Base-by-base conservation (phyloP, 2,329 filamentous ascomycete species). In the Cadophora luteo-olivacea region DNA sequence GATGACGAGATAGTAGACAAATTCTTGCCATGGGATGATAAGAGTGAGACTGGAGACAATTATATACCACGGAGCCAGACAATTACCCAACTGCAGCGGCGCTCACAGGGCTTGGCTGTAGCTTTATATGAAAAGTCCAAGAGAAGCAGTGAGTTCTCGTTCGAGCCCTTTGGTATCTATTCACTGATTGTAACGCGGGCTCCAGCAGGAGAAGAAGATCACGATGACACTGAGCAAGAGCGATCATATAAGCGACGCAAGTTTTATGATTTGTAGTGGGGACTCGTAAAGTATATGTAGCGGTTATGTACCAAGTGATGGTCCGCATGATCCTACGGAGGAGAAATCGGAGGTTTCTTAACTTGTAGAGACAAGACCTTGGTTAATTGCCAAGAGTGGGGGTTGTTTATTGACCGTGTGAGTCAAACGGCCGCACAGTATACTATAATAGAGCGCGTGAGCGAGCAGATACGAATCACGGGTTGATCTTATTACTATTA, bases 1-100 rank as follows among this genome's bases (percentile, higher is more conserved):
- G 57, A 66, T 16, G 64, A 66, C 45, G 64, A 66, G 45, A 66
- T 29, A 29, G 29, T 5, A 29, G 55, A 61, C 14, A 33, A 66
- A 24, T 11, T 12, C 12, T 48, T 52, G 1, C 32, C 58, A 2
- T 41, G 24, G 57, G 57, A 66, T 16, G 64, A 66, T 32, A 57
- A 66, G 45, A 66, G 48, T 24, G 57, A 66, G n/a, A 25, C n/a
- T 4, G 64, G 61, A 51, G 55, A 61, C 36, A 60, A 16, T 19
- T 12, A 16, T 45, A n/a, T 41, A 12, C 7, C 57, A 55, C 3
- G 25, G 22, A 3, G 32, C 7, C 24, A 32, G 12, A 4, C 29
- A 45, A 3, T 25, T 29, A 1, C 19, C 14, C 6, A 32, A 16
- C 29, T 3, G 3, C 29, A 32, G n/a, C 25, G 25, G 33, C 5